Evolutionary conservation across 495 filamentous ascomycete genomes (phyloP).

Genomic region (Penicillium robsamsonii): DNA sequence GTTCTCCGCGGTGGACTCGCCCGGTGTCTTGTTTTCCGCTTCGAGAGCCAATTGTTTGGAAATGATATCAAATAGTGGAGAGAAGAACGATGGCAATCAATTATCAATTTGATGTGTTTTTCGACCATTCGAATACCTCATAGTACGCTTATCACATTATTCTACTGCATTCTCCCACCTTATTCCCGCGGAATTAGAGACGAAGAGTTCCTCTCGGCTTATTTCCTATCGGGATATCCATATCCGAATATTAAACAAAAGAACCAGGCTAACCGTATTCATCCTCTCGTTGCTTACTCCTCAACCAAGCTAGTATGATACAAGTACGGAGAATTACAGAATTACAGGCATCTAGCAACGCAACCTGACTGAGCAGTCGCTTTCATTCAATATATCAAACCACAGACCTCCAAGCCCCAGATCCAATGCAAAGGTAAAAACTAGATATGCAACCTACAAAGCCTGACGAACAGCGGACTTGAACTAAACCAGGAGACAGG

Average conservation of each 20-base stretch:
- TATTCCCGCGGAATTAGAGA: constrained; percentile 3
- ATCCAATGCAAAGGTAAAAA: constrained; percentile 1
- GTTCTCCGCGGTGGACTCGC: constrained; percentile 25
- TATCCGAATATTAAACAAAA: background rate
- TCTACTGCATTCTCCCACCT: background rate
- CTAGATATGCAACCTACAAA: constrained; percentile 13
- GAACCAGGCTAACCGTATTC: background rate
- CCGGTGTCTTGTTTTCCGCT: constrained; percentile 21
- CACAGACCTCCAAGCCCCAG: background rate
- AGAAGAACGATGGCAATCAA: background rate
- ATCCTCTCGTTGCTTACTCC: background rate
- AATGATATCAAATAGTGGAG: constrained; percentile 31
- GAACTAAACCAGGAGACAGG: constrained; percentile 28
- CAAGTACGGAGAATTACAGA: background rate
- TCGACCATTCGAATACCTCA: background rate
- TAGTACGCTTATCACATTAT: background rate
- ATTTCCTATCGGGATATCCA: constrained; percentile 2
- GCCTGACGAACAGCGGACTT: constrained; percentile 39
- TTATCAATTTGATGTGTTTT: background rate
- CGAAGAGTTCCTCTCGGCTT: background rate
- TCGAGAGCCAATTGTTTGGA: constrained; percentile 20
- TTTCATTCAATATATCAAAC: background rate
- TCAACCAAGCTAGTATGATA: background rate
- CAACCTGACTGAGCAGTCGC: background rate
- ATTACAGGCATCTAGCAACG: background rate